A percentile compares a stretch with the other conserved stretches of the same genome.
phyloP scores from a whole-genome alignment of 345 rosid genomes.

The Dovyalis caffra region DNA sequence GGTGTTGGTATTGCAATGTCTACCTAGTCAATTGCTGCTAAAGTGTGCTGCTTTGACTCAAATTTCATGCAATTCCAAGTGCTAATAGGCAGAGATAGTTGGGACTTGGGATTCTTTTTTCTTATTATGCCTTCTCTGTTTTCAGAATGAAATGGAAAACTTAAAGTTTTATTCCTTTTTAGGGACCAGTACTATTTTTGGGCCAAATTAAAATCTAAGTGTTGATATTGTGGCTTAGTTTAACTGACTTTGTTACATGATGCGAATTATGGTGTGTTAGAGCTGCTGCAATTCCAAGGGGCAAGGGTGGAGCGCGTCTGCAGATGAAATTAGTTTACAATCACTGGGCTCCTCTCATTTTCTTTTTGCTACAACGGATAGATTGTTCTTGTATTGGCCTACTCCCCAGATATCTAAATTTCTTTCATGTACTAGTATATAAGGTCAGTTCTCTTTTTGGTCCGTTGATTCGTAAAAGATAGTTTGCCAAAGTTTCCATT shows the following conservation, averaged over 20 bases:
- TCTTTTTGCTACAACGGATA: conserved; percentile 79
- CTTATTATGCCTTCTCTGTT: background rate
- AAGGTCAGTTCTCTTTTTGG: conserved; percentile 50
- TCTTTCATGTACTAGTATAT: conserved; percentile 79
- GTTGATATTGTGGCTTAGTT: background rate
- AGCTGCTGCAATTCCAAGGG: conserved; percentile 85
- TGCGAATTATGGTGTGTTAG: conserved; percentile 31
- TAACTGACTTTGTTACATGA: conserved; percentile 3
- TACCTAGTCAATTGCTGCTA: background rate
- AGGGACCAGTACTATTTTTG: background rate
- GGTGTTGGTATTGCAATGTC: conserved; percentile 4
- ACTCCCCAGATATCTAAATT: conserved; percentile 77
- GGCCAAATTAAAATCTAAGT: background rate
- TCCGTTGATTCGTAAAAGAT: conserved; percentile 2
- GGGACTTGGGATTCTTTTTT: background rate
- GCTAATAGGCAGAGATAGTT: background rate
- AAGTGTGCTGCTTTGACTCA: conserved; percentile 6
- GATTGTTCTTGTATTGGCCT: conserved; percentile 75
- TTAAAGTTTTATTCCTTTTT: background rate
- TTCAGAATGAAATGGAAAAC: background rate
- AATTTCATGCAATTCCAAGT: background rate
- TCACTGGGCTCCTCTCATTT: conserved; percentile 75
- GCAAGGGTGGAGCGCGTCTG: conserved; percentile 63
- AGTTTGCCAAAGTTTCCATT: background rate
- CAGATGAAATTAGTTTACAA: conserved; percentile 89